Evolutionary conservation across 1,284 basidiomycete genomes (phyloP).

Genomic region (Ustilago loliicola): DNA sequence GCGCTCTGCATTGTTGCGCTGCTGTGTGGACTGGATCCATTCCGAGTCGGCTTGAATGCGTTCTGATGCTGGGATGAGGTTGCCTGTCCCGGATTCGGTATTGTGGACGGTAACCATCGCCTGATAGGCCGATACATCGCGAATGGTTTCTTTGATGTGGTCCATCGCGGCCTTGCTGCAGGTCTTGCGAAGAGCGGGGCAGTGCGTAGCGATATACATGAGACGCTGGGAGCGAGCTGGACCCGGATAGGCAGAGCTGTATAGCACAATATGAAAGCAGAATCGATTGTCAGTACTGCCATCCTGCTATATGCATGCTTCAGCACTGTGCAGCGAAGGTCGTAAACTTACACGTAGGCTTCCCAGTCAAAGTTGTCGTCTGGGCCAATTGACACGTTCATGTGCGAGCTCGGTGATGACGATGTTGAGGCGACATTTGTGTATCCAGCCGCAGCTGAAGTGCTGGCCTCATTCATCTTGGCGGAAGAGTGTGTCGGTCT

Average conservation of each 20-base stretch:
- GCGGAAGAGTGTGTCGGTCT: neutral
- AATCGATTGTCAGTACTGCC: neutral
- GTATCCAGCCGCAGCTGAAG: neutral
- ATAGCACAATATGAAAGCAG: neutral
- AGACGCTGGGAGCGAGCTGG: constrained; percentile 44
- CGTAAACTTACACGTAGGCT: constrained; percentile 35
- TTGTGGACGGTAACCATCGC: constrained; percentile 46
- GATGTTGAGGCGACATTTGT: constrained; percentile 4
- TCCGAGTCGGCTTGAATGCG: constrained; percentile 68
- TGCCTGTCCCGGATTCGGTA: constrained; percentile 35
- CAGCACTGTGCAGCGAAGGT: too few species aligned
- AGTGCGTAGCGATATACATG: constrained; percentile 46
- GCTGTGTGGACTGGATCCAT: constrained; percentile 78
- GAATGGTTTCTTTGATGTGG: constrained; percentile 37
- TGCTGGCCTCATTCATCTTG: constrained; percentile 24
- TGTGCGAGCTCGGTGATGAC: constrained; percentile 12
- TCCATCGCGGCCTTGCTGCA: constrained; percentile 51
- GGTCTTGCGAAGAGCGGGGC: constrained; percentile 38
- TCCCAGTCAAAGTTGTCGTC: constrained; percentile 64
- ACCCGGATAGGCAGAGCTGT: constrained; percentile 37
- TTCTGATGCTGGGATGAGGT: constrained; percentile 31
- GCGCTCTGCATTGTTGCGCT: constrained; percentile 77
- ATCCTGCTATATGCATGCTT: neutral
- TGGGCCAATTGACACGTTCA: constrained; percentile 15
- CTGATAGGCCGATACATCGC: constrained; percentile 47